Conservation (phyloP, 2,329 filamentous ascomycete genomes). For the Trichoderma sp. region DNA sequence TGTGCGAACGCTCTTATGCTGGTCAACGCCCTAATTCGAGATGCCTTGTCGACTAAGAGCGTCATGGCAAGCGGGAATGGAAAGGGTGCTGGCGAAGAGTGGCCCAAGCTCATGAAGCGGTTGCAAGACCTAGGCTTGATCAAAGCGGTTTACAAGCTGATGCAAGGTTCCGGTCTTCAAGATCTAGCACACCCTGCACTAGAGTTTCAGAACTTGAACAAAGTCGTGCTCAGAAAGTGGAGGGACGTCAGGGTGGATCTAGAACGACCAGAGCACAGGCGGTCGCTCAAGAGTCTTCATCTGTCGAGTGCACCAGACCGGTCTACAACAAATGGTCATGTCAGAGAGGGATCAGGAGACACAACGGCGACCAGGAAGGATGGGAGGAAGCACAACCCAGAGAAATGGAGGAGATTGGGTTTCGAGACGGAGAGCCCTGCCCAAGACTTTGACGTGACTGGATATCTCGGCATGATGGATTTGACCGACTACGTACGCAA, state of each 20-base stretch:
- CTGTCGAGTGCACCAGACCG: slow-evolving; percentile 73
- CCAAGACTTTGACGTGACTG: slow-evolving; percentile 79
- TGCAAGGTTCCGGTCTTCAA: slow-evolving; percentile 91
- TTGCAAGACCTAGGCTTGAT: slow-evolving; percentile 93
- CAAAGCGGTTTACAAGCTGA: slow-evolving; percentile 85
- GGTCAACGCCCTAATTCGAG: slow-evolving; percentile 92
- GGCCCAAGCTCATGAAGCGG: slow-evolving; percentile 93
- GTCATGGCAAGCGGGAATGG: slow-evolving; percentile 42
- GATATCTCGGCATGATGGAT: slow-evolving; percentile 97
- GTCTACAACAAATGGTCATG: slow-evolving; percentile 41
- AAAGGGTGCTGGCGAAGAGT: slow-evolving; percentile 62
- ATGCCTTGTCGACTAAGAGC: slow-evolving; percentile 77
- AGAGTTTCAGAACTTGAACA: slow-evolving; percentile 91
- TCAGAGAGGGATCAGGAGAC: slow-evolving; percentile 40
- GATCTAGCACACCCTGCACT: slow-evolving; percentile 87
- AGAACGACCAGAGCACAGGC: slow-evolving; percentile 83
- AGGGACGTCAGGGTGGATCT: slow-evolving; percentile 80
- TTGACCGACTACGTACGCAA: slow-evolving; percentile 90
- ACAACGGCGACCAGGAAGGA: slow-evolving; percentile 53
- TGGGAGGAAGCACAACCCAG: slow-evolving; percentile 74
- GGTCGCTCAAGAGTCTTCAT: slow-evolving; percentile 83
- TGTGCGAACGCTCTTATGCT: slow-evolving; percentile 95
- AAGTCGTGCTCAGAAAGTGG: slow-evolving; percentile 86
- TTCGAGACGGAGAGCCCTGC: slow-evolving; percentile 90
- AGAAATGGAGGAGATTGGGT: slow-evolving; percentile 90